These are phyloP conservation scores for Skeletonema marinoi DNA, from an alignment of 108 stramenopile species.

Conservation along the genomic window DNA sequence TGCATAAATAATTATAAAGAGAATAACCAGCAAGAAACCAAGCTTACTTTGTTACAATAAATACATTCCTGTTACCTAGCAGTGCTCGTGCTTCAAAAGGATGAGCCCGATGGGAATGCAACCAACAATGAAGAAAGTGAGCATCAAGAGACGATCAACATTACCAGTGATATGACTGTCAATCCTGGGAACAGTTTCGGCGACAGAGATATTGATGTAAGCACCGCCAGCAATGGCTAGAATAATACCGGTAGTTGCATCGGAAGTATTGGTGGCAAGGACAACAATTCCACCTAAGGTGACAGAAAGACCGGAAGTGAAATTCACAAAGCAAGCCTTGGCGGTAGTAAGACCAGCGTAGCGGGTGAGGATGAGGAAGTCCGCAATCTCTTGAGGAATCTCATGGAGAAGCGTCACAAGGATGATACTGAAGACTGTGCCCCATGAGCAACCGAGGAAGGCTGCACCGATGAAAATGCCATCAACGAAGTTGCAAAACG, in stretches of 20 bases:
- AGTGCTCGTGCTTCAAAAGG: conserved; percentile 45
- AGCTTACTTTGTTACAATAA: background rate
- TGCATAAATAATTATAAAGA: background rate
- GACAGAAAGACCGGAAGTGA: conserved; percentile 14
- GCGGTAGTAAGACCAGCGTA: conserved; percentile 3
- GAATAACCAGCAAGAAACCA: background rate
- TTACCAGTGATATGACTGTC: background rate
- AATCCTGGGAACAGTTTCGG: conserved; percentile 1
- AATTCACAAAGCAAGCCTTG: conserved; percentile 24
- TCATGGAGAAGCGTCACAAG: conserved; percentile 29
- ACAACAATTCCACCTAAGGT: conserved; percentile 14
- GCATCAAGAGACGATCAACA: background rate
- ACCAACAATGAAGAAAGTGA: conserved; percentile 23
- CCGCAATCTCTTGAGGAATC: conserved; percentile 38
- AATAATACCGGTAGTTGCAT: conserved; percentile 1
- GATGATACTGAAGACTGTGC: background rate
- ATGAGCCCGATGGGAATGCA: conserved; percentile 32
- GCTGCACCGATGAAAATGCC: conserved; percentile 35
- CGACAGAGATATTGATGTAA: conserved; percentile 24
- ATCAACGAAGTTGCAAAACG: conserved; percentile 37
- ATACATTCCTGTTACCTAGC: background rate
- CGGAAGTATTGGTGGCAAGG: background rate
- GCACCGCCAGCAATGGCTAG: conserved; percentile 31
- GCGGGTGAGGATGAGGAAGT: conserved; percentile 32
- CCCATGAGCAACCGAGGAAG: conserved; percentile 16